Base-by-base conservation (phyloP, 2,329 filamentous ascomycete genomes). In the Stachybotrys chartarum region DNA sequence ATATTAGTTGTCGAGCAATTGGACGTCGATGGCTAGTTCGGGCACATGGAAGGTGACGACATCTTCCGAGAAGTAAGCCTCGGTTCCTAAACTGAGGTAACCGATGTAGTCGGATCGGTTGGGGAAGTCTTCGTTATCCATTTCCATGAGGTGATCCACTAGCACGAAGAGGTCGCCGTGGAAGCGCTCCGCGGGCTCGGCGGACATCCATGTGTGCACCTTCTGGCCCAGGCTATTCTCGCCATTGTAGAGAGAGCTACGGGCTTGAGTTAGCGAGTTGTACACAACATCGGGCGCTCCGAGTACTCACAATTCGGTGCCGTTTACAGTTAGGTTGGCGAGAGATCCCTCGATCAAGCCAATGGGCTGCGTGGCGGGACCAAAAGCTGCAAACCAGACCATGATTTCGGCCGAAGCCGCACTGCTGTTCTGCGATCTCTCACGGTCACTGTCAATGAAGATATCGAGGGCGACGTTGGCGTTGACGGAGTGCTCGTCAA, bases 401-500 rank as follows among this genome's bases (percentile, higher is more conserved):
- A 83, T 83, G 67, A 83, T 71, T 69, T 83, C 81, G 67, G 75
- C 78, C 10, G 62, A 60, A 3, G 81, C 75, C 5, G 70, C 68
- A 1, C 64, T 64, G 47, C 72, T 76, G 64, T 76, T 65, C 48
- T 64, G 56, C 0, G 81, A 68, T 1, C 64, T 72, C 1, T 58
- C 61, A 54, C 72, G 63, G 63, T 80, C 72, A 30, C 61, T 63
- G 59, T 82, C 80, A 54, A 83, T 66, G 66, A 83, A 84, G 74
- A 83, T 80, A 69, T 84, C 81, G 57, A 84, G 70, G 42, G 79
- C 80, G 39, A 84, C 79, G 70, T 83, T 83, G 65, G 78, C 69
- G 60, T 80, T 79, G 56, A 81, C 66, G 0, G 63, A 58, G n/a
- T 67, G 65, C 0, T 65, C 57, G 3, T 57, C 62, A 12, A 81